Conservation (phyloP, 495 filamentous ascomycete species). For the Thozetella sp. region DNA sequence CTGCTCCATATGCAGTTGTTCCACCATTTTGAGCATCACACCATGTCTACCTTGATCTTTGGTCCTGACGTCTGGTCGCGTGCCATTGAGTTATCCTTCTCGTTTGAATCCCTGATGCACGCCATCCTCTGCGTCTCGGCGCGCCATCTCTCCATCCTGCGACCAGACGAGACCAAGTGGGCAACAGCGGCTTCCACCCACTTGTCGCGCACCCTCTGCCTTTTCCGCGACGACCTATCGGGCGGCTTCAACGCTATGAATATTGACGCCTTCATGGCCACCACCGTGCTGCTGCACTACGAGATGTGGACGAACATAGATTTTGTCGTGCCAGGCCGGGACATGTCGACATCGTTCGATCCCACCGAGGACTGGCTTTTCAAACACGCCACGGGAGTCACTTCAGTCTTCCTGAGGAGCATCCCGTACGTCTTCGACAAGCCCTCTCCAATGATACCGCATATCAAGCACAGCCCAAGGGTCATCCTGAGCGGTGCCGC, state of each 20-base stretch:
- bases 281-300: conserved; percentile 6
- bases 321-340: neutral
- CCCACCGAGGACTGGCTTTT: conserved; percentile 10
- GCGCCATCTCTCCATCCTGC: conserved; percentile 8
- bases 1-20: conserved; percentile 8
- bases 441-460: conserved; percentile 7
- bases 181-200: conserved; percentile 7
- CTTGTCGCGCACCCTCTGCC: conserved; percentile 5
- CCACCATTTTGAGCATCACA: conserved; percentile 10
- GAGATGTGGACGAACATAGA: conserved; percentile 15
- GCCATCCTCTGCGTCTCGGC: conserved; percentile 11
- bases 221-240: conserved; percentile 9
- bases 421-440: conserved; percentile 3
- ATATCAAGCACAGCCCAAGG: conserved; percentile 3
- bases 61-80: conserved; percentile 9
- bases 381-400: conserved; percentile 7
- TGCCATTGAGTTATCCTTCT: conserved; percentile 12
- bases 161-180: conserved; percentile 5
- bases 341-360: neutral
- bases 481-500: conserved; percentile 2
- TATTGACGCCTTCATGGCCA: conserved; percentile 11
- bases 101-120: conserved; percentile 13
- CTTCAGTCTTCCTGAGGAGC: conserved; percentile 8
- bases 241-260: conserved; percentile 2
- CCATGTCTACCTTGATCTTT: conserved; percentile 4